Base-by-base conservation (phyloP, 1,284 basidiomycete genomes). In the Butyriboletus appendiculatus region DNA sequence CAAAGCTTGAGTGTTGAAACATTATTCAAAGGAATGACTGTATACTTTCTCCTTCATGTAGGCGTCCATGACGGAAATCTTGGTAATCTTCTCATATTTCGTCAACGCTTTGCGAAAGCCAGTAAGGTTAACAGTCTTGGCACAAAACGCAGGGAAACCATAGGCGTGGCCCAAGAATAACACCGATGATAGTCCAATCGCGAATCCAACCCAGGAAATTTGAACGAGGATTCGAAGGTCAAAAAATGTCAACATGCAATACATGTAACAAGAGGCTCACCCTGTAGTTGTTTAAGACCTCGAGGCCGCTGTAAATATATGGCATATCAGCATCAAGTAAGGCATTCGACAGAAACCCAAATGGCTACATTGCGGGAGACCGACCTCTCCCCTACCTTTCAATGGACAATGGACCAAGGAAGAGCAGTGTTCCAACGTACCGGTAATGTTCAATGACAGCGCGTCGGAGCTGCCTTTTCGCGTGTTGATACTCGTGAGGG, bases 91-190 rank as follows among this genome's bases (percentile, higher is more conserved):
- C 67, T 94, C 92, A 62, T 94, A 97, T 74, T 97, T 98, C 74
- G 95, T 98, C 58, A 97, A 69, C 0, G 89, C 90, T 70, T 98
- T 98, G 22, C 91, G 79, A 69, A 98, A 95, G 0, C 94, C 96
- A 2, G 91, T 91, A 10, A 95, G 71, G 69, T 98, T 98, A 48
- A 98, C 73, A 44, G 90, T 86, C 88, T 94, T 51, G 26, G n/a
- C 56, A 34, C 8, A 24, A 34, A 28, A 45, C 2, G 12, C 12
- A 26, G 24, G 4, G 10, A 26, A 20, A 44, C 44, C 8, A 16
- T 12, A 15, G 12, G 18, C 18, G 32, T 20, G 32, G 33, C 40
- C 28, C 35, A 42, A 35, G 35, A 26, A 34, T 33, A 45, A 32
- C 18, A 45, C 8, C 12, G 28, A 18, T 16, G 24, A 34, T 33